phyloP scores from a whole-genome alignment of 2,329 filamentous ascomycete species.

The Sclerotinia borealis region DNA sequence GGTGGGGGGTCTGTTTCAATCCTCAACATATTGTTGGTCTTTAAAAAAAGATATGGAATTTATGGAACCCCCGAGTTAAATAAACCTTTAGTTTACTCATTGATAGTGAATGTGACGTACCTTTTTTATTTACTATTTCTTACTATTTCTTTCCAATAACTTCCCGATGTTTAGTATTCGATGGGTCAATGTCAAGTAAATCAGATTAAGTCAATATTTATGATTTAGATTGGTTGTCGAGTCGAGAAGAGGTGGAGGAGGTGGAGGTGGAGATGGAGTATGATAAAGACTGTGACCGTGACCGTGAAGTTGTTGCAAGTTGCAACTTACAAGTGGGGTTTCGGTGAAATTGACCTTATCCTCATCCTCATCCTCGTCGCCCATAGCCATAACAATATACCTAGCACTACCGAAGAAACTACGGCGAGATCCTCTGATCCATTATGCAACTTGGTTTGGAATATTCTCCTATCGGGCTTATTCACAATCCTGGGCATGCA shows the following conservation, averaged over 20 bases:
- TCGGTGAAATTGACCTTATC: constrained; percentile 5
- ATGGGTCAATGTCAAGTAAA: not conserved
- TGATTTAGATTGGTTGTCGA: not conserved
- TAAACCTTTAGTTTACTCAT: too few species aligned
- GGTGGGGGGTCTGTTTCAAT: constrained; percentile 17
- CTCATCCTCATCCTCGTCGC: too few species aligned
- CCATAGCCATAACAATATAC: constrained; percentile 1
- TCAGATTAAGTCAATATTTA: not conserved
- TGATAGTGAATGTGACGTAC: constrained; percentile 2
- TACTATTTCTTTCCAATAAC: not conserved
- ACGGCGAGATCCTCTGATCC: constrained; percentile 10
- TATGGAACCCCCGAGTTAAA: not conserved
- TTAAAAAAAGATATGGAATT: constrained; percentile 5
- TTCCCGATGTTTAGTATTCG: not conserved
- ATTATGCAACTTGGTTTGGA: not conserved
- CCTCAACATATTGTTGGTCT: constrained; percentile 8
- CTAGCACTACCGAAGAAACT: constrained; percentile 4
- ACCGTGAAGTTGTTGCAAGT: not conserved
- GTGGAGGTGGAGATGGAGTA: too few species aligned
- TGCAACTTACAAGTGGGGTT: too few species aligned
- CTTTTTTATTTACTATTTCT: not conserved
- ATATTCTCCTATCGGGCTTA: not conserved
- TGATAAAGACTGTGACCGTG: too few species aligned
- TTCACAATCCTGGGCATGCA: not conserved
- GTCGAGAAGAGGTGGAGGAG: not conserved